Conservation (phyloP, 2,329 filamentous ascomycete genomes). For the Sporothrix brunneoviolacea region DNA sequence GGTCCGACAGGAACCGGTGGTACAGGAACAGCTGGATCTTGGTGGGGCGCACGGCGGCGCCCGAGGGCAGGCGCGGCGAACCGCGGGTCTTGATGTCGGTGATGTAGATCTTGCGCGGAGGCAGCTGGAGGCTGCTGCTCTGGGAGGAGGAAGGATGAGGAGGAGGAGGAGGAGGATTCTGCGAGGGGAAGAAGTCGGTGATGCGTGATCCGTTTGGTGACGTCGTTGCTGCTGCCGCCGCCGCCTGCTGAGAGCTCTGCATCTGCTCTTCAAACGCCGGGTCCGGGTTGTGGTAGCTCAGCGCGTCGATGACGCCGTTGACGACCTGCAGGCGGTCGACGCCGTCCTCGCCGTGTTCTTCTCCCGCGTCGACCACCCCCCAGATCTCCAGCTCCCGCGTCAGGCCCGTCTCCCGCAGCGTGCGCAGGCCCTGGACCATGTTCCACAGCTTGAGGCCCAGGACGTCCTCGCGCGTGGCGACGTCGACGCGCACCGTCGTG, state of each 20-base stretch:
- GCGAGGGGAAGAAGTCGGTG: constrained; percentile 19
- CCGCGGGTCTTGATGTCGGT: constrained; percentile 83
- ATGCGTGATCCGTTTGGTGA: constrained; percentile 14
- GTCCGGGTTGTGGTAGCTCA: constrained; percentile 73
- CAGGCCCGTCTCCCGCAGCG: constrained; percentile 60
- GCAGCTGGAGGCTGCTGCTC: background rate
- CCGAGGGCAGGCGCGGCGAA: constrained; percentile 56
- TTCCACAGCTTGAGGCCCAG: constrained; percentile 88
- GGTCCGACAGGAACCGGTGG: constrained; percentile 70
- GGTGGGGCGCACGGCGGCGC: constrained; percentile 63
- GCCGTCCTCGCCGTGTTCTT: constrained; percentile 31
- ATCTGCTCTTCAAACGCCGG: constrained; percentile 58
- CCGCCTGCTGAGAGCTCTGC: constrained; percentile 16
- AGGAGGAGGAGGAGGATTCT: background rate
- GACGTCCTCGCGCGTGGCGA: constrained; percentile 69
- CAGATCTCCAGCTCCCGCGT: constrained; percentile 78
- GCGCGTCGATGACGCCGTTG: constrained; percentile 82
- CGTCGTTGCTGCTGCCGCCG: constrained; percentile 22
- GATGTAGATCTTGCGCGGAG: constrained; percentile 53
- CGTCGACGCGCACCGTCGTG: constrained; percentile 63
- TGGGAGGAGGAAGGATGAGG: too few species aligned
- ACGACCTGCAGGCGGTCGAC: constrained; percentile 51
- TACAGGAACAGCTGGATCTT: constrained; percentile 87
- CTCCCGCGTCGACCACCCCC: constrained; percentile 59
- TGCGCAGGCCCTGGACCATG: constrained; percentile 75